Percentiles rank a stretch among this genome's conserved stretches.
phyloP scores from a whole-genome alignment of 2,329 filamentous ascomycete genomes.

The Zasmidium cellare region DNA sequence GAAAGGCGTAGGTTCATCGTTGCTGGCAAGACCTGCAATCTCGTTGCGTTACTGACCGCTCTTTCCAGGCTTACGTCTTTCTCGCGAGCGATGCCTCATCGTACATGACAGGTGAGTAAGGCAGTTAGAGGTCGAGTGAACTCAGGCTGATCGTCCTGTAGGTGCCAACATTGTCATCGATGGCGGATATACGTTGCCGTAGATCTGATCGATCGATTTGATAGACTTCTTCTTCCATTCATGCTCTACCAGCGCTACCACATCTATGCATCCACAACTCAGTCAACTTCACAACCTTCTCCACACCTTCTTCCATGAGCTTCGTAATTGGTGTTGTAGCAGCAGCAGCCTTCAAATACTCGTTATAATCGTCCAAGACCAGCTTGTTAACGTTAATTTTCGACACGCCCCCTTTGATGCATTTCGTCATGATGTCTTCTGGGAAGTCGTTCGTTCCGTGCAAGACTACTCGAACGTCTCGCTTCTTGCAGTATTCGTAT shows the following conservation, averaged over 20 bases:
- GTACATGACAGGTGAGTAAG: constrained; percentile 48
- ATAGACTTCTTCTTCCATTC: neutral
- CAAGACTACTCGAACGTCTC: constrained; percentile 50
- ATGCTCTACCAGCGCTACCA: constrained; percentile 23
- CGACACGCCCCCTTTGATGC: constrained; percentile 53
- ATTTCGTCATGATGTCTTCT: constrained; percentile 51
- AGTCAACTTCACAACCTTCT: constrained; percentile 21
- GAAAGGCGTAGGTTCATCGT: constrained; percentile 28
- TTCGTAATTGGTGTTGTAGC: constrained; percentile 21
- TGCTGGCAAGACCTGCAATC: neutral
- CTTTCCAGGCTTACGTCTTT: constrained; percentile 47
- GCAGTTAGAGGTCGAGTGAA: no score
- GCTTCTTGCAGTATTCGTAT: constrained; percentile 33
- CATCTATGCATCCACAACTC: constrained; percentile 24
- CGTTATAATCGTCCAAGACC: constrained; percentile 45
- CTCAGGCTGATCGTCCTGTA: neutral
- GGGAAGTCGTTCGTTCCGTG: constrained; percentile 60
- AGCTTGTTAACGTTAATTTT: constrained; percentile 61
- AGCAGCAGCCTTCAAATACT: constrained; percentile 26
- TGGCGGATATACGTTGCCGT: constrained; percentile 50
- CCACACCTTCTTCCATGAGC: constrained; percentile 26
- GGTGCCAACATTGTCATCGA: constrained; percentile 48
- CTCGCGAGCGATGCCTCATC: constrained; percentile 49
- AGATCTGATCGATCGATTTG: neutral
- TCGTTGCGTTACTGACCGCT: neutral